phyloP scores from a whole-genome alignment of 1,139 yeast genomes.

The Sugiyamaella pinicola region DNA sequence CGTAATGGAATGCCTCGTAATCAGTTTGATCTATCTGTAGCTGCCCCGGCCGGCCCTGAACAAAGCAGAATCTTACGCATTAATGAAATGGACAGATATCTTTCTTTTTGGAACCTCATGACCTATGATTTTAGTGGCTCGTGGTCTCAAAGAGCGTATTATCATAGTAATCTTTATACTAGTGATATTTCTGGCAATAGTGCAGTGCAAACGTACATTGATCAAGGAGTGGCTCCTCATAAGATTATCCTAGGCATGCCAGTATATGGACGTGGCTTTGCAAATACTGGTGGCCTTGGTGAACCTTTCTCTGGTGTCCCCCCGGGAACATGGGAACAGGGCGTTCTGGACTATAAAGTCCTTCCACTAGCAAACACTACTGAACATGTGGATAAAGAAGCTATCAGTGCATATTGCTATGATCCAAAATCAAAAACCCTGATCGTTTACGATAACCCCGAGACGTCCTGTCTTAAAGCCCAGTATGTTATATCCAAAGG shows the following conservation, averaged over 20 bases:
- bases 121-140: conserved; percentile 83
- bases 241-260: conserved; percentile 89
- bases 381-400: conserved; percentile 55
- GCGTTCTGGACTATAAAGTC: conserved; percentile 54
- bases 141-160: conserved; percentile 66
- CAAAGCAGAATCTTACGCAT: conserved; percentile 51
- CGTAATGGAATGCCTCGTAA: conserved; percentile 33
- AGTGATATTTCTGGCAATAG: conserved; percentile 52
- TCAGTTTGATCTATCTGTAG: conserved; percentile 61
- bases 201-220: conserved; percentile 52
- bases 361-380: conserved; percentile 50
- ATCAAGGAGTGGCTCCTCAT: conserved; percentile 48
- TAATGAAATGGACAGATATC: conserved; percentile 54
- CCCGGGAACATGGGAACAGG: conserved; percentile 50
- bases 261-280: conserved; percentile 76
- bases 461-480: conserved; percentile 61
- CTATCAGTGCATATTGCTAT: conserved; percentile 63
- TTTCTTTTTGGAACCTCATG: conserved; percentile 84
- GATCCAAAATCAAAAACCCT: conserved; percentile 48
- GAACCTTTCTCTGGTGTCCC: conserved; percentile 53
- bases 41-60: conserved; percentile 69
- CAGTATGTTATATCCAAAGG: conserved; percentile 51
- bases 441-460: conserved; percentile 66
- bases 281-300: conserved; percentile 49
- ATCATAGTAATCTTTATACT: conserved; percentile 71